Percentiles rank a stretch among this genome's conserved stretches.
Evolutionary conservation across 345 rosid genomes (phyloP).

Genomic region (Pistacia atlantica): DNA sequence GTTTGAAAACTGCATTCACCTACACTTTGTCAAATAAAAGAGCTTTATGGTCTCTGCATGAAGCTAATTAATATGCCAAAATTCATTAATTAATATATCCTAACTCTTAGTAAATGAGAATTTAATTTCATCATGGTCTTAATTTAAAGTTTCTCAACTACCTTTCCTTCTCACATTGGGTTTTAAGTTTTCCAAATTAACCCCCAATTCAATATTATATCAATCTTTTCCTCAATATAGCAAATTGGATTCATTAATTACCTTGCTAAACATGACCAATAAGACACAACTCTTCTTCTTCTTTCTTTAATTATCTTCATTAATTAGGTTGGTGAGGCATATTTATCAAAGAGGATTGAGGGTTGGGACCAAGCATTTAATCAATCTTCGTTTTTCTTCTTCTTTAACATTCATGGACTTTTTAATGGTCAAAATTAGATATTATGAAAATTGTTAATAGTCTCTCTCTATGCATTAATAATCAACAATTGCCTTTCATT

Average conservation of each 20-base stretch:
- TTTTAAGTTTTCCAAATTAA: background rate
- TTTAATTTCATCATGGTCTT: conserved; percentile 31
- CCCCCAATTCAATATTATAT: background rate
- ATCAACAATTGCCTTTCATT: too few species aligned
- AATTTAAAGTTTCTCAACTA: conserved; percentile 20
- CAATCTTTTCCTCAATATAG: background rate
- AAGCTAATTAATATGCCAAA: conserved; percentile 36
- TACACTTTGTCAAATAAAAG: conserved; percentile 39
- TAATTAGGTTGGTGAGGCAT: conserved; percentile 12
- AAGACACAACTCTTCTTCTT: too few species aligned
- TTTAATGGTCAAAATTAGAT: background rate
- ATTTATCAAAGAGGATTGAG: background rate
- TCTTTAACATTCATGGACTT: background rate
- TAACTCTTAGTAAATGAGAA: conserved; percentile 41
- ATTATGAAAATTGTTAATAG: background rate
- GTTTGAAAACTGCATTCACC: conserved; percentile 54
- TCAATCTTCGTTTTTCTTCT: too few species aligned
- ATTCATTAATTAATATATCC: conserved; percentile 47
- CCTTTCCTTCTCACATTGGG: conserved; percentile 26
- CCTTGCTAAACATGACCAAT: background rate
- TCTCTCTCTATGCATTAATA: too few species aligned
- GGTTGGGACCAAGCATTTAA: background rate
- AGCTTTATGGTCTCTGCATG: conserved; percentile 26
- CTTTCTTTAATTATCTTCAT: background rate
- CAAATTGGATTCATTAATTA: too few species aligned